phyloP scores from a whole-genome alignment of 2,329 filamentous ascomycete species.

The Penicillium expansum region DNA sequence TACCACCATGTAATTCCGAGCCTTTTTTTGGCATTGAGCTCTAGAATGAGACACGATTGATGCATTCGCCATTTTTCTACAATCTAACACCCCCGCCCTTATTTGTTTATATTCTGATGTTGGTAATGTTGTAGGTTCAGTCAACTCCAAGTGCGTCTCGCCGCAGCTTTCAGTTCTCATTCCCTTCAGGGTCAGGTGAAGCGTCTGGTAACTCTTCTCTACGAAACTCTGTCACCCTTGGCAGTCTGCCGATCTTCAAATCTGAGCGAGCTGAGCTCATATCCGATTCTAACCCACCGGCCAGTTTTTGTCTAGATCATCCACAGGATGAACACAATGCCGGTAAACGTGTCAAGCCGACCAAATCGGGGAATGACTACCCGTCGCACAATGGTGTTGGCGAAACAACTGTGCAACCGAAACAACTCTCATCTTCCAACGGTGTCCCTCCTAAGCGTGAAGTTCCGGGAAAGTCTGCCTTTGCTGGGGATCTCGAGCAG shows the following conservation, averaged over 20 bases:
- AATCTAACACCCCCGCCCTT: constrained; percentile 6
- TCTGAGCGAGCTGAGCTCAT: constrained; percentile 9
- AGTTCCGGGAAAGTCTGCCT: not conserved
- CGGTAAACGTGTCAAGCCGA: constrained; percentile 7
- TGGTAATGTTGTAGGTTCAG: constrained; percentile 35
- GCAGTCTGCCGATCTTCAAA: constrained; percentile 25
- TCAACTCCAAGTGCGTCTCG: constrained; percentile 27
- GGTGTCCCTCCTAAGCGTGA: not conserved
- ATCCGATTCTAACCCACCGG: constrained; percentile 3
- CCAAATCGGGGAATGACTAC: constrained; percentile 3
- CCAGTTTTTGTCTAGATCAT: constrained; percentile 3
- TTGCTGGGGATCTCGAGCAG: constrained; percentile 17
- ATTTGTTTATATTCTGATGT: constrained; percentile 29
- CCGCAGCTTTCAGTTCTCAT: constrained; percentile 24
- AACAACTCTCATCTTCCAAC: not conserved
- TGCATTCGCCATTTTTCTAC: constrained; percentile 16
- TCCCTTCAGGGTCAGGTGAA: constrained; percentile 15
- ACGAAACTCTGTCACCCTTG: constrained; percentile 25
- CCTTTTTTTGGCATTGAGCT: constrained; percentile 20
- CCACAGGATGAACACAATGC: constrained; percentile 6
- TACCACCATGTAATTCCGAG: constrained; percentile 34
- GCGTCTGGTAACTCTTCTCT: constrained; percentile 15
- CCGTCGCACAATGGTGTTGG: not conserved
- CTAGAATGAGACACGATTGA: constrained; percentile 32
- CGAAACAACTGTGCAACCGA: not conserved